Evolutionary conservation across 257 asterid species (phyloP).

Genomic region (Gentiana dahurica): DNA sequence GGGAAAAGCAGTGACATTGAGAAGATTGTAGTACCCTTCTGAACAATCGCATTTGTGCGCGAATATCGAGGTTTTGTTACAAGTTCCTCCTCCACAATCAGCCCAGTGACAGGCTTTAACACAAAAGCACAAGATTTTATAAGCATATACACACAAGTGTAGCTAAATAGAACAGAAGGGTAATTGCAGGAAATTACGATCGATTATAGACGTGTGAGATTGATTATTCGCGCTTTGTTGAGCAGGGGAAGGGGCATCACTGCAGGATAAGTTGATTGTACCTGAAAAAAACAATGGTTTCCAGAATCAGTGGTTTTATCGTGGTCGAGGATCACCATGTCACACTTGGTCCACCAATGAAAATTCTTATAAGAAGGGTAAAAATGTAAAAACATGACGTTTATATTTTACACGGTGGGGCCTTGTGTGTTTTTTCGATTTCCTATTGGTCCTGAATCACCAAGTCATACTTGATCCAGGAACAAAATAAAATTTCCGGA

Average conservation of each 20-base stretch:
- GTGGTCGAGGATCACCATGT: no score
- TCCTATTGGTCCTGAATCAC: no score
- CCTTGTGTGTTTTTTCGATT: no score
- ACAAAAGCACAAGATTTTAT: no score
- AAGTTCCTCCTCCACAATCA: constrained; percentile 69
- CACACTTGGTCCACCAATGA: no score
- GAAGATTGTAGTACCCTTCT: constrained; percentile 48
- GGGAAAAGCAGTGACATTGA: constrained; percentile 47
- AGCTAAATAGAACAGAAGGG: neutral
- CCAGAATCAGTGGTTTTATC: no score
- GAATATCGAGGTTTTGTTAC: constrained; percentile 37
- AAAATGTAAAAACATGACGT: no score
- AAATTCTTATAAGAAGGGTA: no score
- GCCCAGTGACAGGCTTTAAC: constrained; percentile 43
- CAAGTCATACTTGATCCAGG: no score
- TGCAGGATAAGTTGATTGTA: constrained; percentile 34
- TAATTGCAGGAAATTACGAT: constrained; percentile 31
- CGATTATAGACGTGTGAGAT: constrained; percentile 27
- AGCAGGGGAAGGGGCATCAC: constrained; percentile 23
- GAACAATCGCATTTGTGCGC: constrained; percentile 39
- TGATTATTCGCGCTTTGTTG: constrained; percentile 15
- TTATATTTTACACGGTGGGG: no score
- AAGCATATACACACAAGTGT: no score
- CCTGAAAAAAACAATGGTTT: constrained; percentile 20
- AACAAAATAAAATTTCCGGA: no score